Conservation (phyloP, 2,329 filamentous ascomycete genomes). For the Eurotiales sp. region DNA sequence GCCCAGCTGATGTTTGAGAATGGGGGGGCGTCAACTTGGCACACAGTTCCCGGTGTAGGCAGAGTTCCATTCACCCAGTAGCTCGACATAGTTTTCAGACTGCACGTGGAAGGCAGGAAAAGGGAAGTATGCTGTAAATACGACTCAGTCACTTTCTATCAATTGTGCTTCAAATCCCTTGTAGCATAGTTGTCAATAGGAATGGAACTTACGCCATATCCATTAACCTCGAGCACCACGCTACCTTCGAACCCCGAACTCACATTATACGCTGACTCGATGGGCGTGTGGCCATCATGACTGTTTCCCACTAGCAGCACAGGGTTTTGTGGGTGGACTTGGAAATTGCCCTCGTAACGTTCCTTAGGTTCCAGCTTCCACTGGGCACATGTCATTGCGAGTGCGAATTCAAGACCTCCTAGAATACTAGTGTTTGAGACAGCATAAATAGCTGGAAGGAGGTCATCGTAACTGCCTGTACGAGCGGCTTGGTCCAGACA, state of each 20-base stretch:
- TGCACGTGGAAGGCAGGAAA: constrained; percentile 30
- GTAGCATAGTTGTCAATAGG: not conserved
- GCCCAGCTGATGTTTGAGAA: constrained; percentile 3
- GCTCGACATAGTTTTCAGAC: constrained; percentile 20
- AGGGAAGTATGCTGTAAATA: constrained; percentile 13
- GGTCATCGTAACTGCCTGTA: not conserved
- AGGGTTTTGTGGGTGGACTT: constrained; percentile 22
- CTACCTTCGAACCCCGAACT: constrained; percentile 23
- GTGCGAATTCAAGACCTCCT: constrained; percentile 10
- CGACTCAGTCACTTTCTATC: too few relatives aligned
- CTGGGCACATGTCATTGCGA: constrained; percentile 15
- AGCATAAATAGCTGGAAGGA: constrained; percentile 1
- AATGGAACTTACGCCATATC: constrained; percentile 20
- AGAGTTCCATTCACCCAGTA: constrained; percentile 37
- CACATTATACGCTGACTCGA: constrained; percentile 21
- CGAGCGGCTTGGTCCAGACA: constrained; percentile 4
- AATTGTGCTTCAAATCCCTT: too few relatives aligned
- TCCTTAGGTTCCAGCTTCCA: constrained; percentile 24
- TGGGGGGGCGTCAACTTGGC: constrained; percentile 18
- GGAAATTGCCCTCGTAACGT: constrained; percentile 22
- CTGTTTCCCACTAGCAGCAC: constrained; percentile 25
- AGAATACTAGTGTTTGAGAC: not conserved
- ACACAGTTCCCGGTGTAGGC: constrained; percentile 30
- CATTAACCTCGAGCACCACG: constrained; percentile 22
- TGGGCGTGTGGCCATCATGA: constrained; percentile 24